phyloP scores from a whole-genome alignment of 768 basidiomycete species.

The Russula sp. region DNA sequence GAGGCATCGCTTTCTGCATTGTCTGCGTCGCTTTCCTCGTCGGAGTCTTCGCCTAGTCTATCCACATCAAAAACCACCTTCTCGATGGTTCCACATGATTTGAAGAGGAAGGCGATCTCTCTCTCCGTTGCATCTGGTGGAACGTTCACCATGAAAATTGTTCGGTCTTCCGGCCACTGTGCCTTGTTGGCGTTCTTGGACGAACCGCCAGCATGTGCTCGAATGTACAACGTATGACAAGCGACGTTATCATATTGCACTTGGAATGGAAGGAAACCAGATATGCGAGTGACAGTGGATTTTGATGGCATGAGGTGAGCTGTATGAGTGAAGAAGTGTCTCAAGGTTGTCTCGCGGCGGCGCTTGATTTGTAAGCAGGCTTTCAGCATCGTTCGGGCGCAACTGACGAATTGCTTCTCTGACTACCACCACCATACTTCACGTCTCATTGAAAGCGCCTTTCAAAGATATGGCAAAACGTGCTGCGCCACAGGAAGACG shows the following conservation, averaged over 20 bases:
- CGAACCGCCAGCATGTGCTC: slow-evolving; percentile 53
- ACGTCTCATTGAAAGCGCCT: background rate
- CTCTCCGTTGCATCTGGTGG: slow-evolving; percentile 86
- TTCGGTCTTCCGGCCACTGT: slow-evolving; percentile 55
- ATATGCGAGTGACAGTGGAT: slow-evolving; percentile 29
- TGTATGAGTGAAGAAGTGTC: no score
- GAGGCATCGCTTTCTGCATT: slow-evolving; percentile 35
- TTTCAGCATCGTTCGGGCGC: background rate
- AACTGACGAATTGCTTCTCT: background rate
- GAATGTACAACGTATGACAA: slow-evolving; percentile 75
- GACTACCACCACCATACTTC: no score
- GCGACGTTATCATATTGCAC: slow-evolving; percentile 41
- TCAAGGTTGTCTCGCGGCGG: background rate
- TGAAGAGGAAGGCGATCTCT: slow-evolving; percentile 76
- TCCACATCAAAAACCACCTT: slow-evolving; percentile 62
- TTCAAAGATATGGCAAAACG: slow-evolving; percentile 63
- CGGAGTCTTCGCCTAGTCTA: slow-evolving; percentile 38
- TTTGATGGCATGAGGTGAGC: background rate
- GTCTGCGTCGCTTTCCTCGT: slow-evolving; percentile 40
- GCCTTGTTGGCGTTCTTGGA: slow-evolving; percentile 36
- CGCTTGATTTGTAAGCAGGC: slow-evolving; percentile 5
- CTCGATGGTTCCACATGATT: slow-evolving; percentile 73
- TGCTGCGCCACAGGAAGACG: slow-evolving; percentile 53
- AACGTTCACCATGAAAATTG: slow-evolving; percentile 84
- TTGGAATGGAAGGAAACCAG: slow-evolving; percentile 51